These are phyloP conservation scores for Carpinus viminea DNA, from an alignment of 306 rosid species.

Conservation along the genomic window DNA sequence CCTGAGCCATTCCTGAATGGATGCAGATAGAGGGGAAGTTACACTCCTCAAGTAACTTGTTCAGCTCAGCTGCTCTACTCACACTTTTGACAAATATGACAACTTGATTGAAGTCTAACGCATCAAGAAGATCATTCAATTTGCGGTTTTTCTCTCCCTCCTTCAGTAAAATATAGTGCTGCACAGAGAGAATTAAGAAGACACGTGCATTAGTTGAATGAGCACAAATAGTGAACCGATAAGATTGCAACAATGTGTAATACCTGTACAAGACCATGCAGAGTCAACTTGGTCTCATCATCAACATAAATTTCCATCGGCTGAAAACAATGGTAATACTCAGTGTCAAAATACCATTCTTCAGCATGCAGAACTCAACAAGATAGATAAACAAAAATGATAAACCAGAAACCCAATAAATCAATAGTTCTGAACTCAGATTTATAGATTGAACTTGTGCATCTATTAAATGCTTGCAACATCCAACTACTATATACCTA, in stretches of 20 bases:
- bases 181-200: slow-evolving; percentile 13
- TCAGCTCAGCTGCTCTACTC: slow-evolving; percentile 67
- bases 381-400: slow-evolving; percentile 3
- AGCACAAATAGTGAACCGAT: slow-evolving; percentile 12
- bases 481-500: background rate
- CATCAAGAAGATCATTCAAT: slow-evolving; percentile 79
- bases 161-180: slow-evolving; percentile 71
- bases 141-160: slow-evolving; percentile 76
- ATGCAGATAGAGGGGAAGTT: slow-evolving; percentile 78
- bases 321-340: slow-evolving; percentile 37
- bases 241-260: background rate
- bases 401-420: background rate
- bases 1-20: slow-evolving; percentile 84
- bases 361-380: background rate
- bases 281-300: slow-evolving; percentile 81
- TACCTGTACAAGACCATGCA: slow-evolving; percentile 82
- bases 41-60: slow-evolving; percentile 71
- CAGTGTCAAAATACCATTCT: slow-evolving; percentile 11
- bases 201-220: background rate
- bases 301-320: slow-evolving; percentile 83
- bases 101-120: slow-evolving; percentile 76
- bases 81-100: slow-evolving; percentile 80
- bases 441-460: background rate
- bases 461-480: background rate
- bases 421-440: background rate